phyloP scores from a whole-genome alignment of 176 grass and related monocot genomes.

The Aegilops longissima region DNA sequence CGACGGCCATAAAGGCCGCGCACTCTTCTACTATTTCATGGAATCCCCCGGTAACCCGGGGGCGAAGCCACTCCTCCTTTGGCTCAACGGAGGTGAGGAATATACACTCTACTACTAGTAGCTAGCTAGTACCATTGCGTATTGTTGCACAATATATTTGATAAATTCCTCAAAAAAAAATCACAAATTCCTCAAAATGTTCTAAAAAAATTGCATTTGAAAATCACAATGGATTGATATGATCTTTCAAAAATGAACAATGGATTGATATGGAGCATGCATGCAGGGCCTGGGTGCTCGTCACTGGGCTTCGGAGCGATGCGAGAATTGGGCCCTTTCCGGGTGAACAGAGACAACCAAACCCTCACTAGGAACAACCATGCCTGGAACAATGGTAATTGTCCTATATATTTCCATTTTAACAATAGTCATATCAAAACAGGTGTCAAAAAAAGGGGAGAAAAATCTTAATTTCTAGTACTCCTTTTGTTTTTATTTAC shows the following conservation, averaged over 20 bases:
- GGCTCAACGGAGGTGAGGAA: conserved; percentile 7
- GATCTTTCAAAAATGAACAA: too few relatives aligned
- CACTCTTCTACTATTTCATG: background rate
- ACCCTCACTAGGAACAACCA: background rate
- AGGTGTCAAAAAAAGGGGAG: too few relatives aligned
- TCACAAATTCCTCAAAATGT: too few relatives aligned
- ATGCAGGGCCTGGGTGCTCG: background rate
- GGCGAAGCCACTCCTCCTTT: background rate
- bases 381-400: background rate
- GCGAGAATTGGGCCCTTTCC: background rate
- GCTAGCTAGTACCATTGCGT: background rate
- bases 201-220: too few relatives aligned
- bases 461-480: too few relatives aligned
- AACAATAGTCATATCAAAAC: too few relatives aligned
- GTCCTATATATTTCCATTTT: too few relatives aligned
- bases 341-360: background rate
- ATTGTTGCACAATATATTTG: background rate
- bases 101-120: background rate
- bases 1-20: background rate
- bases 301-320: background rate
- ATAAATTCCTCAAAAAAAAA: too few relatives aligned
- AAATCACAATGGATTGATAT: background rate
- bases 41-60: background rate
- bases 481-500: too few relatives aligned
- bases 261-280: background rate